Percentiles rank a stretch among this genome's conserved stretches.
Conservation (phyloP, 2,329 filamentous ascomycete genomes). For the Fusarium kyushuense region DNA sequence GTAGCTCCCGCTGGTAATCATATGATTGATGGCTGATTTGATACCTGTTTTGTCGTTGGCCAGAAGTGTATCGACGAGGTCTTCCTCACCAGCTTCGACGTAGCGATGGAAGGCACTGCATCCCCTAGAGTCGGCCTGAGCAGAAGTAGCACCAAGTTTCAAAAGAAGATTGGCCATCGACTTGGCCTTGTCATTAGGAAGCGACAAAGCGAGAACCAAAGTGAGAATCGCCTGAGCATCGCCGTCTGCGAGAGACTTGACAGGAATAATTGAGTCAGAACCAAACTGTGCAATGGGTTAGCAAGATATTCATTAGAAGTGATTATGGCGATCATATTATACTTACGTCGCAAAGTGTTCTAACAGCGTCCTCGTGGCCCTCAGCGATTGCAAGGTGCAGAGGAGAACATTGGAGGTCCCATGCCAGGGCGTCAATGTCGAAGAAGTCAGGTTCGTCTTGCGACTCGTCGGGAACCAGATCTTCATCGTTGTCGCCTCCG, state of each 20-base stretch:
- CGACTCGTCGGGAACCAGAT: slow-evolving; percentile 64
- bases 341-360: slow-evolving; percentile 71
- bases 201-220: slow-evolving; percentile 73
- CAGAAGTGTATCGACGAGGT: slow-evolving; percentile 63
- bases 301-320: not conserved
- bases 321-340: not conserved
- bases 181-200: slow-evolving; percentile 72
- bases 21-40: slow-evolving; percentile 74
- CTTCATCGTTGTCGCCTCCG: slow-evolving; percentile 47
- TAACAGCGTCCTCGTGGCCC: slow-evolving; percentile 77
- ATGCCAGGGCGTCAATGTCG: slow-evolving; percentile 81
- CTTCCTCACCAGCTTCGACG: slow-evolving; percentile 62
- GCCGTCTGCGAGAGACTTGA: slow-evolving; percentile 71
- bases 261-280: slow-evolving; percentile 79
- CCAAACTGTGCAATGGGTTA: slow-evolving; percentile 69
- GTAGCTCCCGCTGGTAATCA: slow-evolving; percentile 58
- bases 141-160: slow-evolving; percentile 76
- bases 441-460: slow-evolving; percentile 82
- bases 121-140: slow-evolving; percentile 76
- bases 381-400: slow-evolving; percentile 83
- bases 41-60: slow-evolving; percentile 70
- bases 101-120: slow-evolving; percentile 76
- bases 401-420: slow-evolving; percentile 80
- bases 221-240: slow-evolving; percentile 74
- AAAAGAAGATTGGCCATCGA: slow-evolving; percentile 75